Base-by-base conservation (phyloP, 2,329 filamentous ascomycete genomes). In the Trichoderma guizhouense region DNA sequence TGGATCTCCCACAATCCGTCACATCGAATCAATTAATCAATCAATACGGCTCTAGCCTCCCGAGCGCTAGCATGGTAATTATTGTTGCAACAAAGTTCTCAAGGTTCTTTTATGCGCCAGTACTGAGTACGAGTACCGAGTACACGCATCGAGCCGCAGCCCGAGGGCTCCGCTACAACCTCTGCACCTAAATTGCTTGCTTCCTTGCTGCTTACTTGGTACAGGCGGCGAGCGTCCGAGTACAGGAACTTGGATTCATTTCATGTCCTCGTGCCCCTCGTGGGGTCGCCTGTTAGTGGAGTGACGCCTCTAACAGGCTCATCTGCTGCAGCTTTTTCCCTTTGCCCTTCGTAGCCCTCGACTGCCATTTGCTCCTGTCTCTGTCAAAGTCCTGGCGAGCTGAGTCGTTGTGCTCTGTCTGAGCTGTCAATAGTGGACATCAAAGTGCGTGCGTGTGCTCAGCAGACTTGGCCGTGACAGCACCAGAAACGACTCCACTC, bases 211-310 rank as follows among this genome's bases (percentile, higher is more conserved):
- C 62, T 32, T 65, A 36, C 14, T 36, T 36, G 34, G 34, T 36
- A 24, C 62, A 21, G 60, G 11, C 55, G 26, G 55, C 55, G 15
- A 21, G 18, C 18, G 57, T 60, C 18, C 18, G 8, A 32, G 57
- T 60, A 60, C 18, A 60, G 57, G 28, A 60, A 60, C 57, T n/a
- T 60, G 57, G 9, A 58, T 60, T 60, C 28, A 18, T 30, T 15
- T 24, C 58, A 65, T 65, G 62, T 32, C 62, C 62, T 51, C 62
- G 62, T 66, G 63, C 28, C 63, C 57, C 66, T 69, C 66, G 57
- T 69, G 53, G 66, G 55, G 36, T 69, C 66, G 66, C 66, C 66
- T 47, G 55, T 34, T 11, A 32, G 53, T 61, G 55, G 66, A 69
- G 55, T 61, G 66, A 69, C 66, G 66, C 66, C 55, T 60, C 66